Evolutionary conservation across 352 stramenopile species (phyloP), one percentile per base, ranked within the genome.

Genomic region (Pythium inflatum): DNA sequence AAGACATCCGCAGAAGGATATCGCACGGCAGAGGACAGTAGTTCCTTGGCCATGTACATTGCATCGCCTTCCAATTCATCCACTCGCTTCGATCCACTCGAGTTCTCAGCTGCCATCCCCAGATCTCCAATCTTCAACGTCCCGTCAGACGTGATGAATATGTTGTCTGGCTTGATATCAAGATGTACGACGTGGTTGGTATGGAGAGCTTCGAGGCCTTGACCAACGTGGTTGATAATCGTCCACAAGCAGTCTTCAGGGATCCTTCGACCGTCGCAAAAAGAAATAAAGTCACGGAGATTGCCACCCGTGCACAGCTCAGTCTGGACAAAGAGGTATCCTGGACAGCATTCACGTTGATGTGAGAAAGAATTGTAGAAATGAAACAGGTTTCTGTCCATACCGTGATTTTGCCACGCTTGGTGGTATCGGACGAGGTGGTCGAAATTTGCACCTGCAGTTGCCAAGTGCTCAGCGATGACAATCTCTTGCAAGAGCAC

Each of bases 141-240:
- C 1, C 89, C 88, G 22, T 86, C 55, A 18, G 76, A 62, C 2
- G 82, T 81, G 30, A 97, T 87, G 69, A 99, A 98, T 55, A 99
- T 91, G 69, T 99, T 99, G n/a, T 95, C 93, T 14, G 96, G 95
- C 71, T 99, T 99, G 67, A 99, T 93, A 69, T 99, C 97, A 49
- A 98, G 81, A 68, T 99, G 97, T 22, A 99, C 91, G 33, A 99
- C 86, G 0, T 81, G 71, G 54, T 96, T 81, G 1, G 82, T 83
- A 76, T 98, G 93, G 8, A 99, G 87, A 22, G 97, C 87, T 38
- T 84, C 81, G 7, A 99, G 77, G 27, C 91, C 96, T 25, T 74
- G 71, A 27, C 81, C 75, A 54, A 95, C 66, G 40, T 97, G 82
- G 38, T 78, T 68, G n/a, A 95, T 49, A 20, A 97, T 88, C 25